Evolutionary conservation across 2,329 filamentous ascomycete species (phyloP), one percentile per base, ranked within the genome.

Genomic region (Arthrinium puccinioides): DNA sequence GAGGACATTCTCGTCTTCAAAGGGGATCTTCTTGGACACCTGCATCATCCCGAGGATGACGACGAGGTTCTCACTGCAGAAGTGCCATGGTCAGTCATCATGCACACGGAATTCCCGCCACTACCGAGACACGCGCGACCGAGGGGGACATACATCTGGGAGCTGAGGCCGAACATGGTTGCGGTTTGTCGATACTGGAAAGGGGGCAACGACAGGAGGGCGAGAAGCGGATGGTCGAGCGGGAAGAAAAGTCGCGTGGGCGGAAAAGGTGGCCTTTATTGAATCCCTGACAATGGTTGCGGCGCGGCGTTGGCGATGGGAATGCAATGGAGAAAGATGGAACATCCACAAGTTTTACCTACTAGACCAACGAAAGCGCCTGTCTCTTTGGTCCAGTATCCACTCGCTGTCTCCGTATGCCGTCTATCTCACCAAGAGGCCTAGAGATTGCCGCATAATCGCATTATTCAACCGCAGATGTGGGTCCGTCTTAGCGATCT

Each of bases 1-100:
- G 50, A 79, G 71, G 15, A 75, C 69, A 32, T 66, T 62, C 30
- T 75, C 87, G 58, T 97, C 83, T 21, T 97, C 90, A 56, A 97
- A 95, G 33, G 89, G 87, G 44, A 98, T 81, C 66, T 83, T 87
- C 78, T 97, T 97, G 53, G 88, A 85, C 44, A 94, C 84, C 75
- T 96, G 90, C 87, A 97, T 96, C 84, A 96, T 94, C 60, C 86
- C 85, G 52, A 95, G 79, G 70, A 94, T 89, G 81, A 95, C 88
- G 70, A 87, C 73, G 63, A 95, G 75, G 76, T 95, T 95, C 63
- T 85, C 87, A 56, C 88, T 94, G 50, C 45, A 23, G 15, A 30
- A 38, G 44, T 16, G 31, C 31, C 21, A n/a, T n/a, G n/a, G n/a
- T n/a, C n/a, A 11, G n/a, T 3, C 9, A 23, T 33, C 19, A 33